Evolutionary conservation across 139 green algal genomes (phyloP).

Genomic region (Limnomonas spitsbergensis): DNA sequence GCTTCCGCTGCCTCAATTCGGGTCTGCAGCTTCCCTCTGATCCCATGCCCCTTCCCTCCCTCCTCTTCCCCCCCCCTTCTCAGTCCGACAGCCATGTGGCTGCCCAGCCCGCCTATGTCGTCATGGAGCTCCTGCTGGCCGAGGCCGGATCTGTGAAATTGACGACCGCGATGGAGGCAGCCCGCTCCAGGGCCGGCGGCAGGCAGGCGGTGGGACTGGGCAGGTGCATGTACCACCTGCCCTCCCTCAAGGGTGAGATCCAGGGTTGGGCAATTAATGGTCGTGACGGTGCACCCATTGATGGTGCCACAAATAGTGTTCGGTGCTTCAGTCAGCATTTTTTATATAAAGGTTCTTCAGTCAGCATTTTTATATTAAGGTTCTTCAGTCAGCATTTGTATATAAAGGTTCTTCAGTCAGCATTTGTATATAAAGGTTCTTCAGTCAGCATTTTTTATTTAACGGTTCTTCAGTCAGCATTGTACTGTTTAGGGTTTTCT

Average conservation of each 20-base stretch:
- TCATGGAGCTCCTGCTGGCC: neutral
- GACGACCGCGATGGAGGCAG: neutral
- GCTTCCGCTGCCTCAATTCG: neutral
- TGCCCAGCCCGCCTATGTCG: neutral
- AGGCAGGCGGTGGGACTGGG: neutral
- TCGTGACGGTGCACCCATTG: neutral
- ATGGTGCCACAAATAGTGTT: neutral
- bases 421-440: neutral
- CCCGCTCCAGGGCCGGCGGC: too few species aligned
- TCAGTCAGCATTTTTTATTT: too few species aligned
- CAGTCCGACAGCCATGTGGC: too few species aligned
- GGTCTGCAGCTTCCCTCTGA: too few species aligned
- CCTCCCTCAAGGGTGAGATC: neutral
- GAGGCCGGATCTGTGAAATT: neutral
- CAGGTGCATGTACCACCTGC: neutral
- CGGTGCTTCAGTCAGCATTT: neutral
- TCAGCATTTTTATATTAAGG: slow-evolving; percentile 2
- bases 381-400: neutral
- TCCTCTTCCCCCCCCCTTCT: too few species aligned
- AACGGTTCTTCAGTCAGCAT: too few species aligned
- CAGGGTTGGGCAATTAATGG: neutral
- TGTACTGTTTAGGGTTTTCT: too few species aligned
- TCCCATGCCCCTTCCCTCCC: too few species aligned
- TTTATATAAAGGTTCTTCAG: neutral
- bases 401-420: neutral